These are phyloP conservation scores for Oryza australiensis DNA, from an alignment of 176 grass and related monocot species.

Conservation along the genomic window DNA sequence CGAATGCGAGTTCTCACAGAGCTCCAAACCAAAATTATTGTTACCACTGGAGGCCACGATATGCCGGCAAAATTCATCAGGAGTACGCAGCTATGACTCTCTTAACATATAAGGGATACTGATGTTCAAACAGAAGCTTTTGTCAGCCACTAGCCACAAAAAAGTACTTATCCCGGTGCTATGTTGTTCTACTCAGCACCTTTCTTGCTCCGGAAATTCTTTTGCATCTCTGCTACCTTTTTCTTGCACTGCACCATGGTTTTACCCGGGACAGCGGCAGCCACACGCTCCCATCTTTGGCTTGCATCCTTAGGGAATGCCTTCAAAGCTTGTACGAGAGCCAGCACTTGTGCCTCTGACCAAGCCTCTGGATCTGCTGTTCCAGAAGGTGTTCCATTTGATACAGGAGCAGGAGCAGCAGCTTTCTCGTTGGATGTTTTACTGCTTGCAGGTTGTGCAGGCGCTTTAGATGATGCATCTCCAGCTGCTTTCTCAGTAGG, in stretches of 20 bases:
- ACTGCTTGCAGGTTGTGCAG: constrained; percentile 41
- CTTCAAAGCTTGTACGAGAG: constrained; percentile 88
- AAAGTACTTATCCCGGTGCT: not conserved
- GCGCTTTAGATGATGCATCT: constrained; percentile 26
- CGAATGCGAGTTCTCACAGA: not conserved
- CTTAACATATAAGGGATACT: constrained; percentile 21
- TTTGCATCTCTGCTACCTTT: constrained; percentile 83
- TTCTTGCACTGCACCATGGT: constrained; percentile 94
- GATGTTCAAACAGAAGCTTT: constrained; percentile 8
- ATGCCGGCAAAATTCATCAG: not conserved
- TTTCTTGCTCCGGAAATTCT: constrained; percentile 91
- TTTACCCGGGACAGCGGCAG: constrained; percentile 92
- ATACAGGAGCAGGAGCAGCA: constrained; percentile 31
- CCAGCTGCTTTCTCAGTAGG: constrained; percentile 28
- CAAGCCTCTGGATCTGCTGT: constrained; percentile 70
- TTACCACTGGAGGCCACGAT: not conserved
- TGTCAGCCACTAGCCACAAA: not conserved
- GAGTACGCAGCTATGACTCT: constrained; percentile 8
- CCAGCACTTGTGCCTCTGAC: constrained; percentile 83
- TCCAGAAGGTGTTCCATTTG: constrained; percentile 39
- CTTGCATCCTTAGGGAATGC: constrained; percentile 90
- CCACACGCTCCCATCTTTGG: constrained; percentile 97
- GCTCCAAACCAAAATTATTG: constrained; percentile 26
- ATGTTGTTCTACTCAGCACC: constrained; percentile 40
- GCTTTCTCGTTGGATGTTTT: constrained; percentile 35